phyloP scores from a whole-genome alignment of 2,329 filamentous ascomycete species.

The Didymella arachidicola region DNA sequence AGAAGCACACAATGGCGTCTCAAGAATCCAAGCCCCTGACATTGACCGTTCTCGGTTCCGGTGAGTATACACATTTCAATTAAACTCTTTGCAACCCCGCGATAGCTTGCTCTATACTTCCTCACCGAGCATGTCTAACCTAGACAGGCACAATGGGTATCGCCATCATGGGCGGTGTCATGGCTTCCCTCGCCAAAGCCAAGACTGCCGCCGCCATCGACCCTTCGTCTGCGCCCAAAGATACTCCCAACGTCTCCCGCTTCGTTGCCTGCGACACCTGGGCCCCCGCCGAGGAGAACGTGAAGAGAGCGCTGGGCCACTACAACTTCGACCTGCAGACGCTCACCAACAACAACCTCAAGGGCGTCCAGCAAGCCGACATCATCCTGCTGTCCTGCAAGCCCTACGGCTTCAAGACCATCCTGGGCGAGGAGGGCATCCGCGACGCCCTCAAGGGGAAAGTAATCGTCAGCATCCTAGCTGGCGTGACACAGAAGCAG shows the following conservation, averaged over 20 bases:
- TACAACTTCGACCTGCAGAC: slow-evolving; percentile 71
- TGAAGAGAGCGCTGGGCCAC: slow-evolving; percentile 70
- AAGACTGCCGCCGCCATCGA: slow-evolving; percentile 48
- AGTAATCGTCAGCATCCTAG: slow-evolving; percentile 81
- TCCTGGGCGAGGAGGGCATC: slow-evolving; percentile 74
- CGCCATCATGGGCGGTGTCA: slow-evolving; percentile 81
- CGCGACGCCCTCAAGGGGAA: slow-evolving; percentile 77
- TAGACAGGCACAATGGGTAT: slow-evolving; percentile 79
- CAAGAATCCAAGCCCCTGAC: slow-evolving; percentile 62
- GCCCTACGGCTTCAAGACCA: slow-evolving; percentile 73
- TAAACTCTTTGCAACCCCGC: not conserved
- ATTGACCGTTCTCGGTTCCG: slow-evolving; percentile 82
- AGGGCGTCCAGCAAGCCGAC: slow-evolving; percentile 71
- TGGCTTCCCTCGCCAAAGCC: slow-evolving; percentile 69
- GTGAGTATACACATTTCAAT: slow-evolving; percentile 61
- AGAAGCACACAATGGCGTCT: slow-evolving; percentile 38
- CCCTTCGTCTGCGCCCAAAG: slow-evolving; percentile 50
- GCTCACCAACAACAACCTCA: slow-evolving; percentile 74
- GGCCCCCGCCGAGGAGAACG: slow-evolving; percentile 71
- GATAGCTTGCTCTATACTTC: not conserved
- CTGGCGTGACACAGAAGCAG: slow-evolving; percentile 75
- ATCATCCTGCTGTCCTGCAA: slow-evolving; percentile 83
- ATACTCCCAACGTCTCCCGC: slow-evolving; percentile 63
- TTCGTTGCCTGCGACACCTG: slow-evolving; percentile 85
- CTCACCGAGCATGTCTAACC: not conserved